Evolutionary conservation across 768 basidiomycete species (phyloP), one percentile per base, ranked within the genome.

Genomic region (Rhizopogon vulgaris): DNA sequence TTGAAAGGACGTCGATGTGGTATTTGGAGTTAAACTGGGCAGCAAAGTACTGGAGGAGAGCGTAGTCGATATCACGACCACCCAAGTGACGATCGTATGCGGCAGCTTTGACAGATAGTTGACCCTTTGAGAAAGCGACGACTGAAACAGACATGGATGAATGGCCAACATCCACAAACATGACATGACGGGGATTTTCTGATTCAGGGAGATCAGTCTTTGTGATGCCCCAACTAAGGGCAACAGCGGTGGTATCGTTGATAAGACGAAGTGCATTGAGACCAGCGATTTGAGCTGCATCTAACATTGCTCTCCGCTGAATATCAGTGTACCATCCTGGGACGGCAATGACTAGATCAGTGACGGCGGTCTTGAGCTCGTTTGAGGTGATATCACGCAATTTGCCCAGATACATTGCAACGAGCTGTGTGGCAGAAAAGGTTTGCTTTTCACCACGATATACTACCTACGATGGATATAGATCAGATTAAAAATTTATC

Each of bases 151-250:
- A 87, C 72, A 94, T 78, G 72, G 83, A 82, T 6, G 92, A 90
- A 77, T 98, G 96, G 46, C 96, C 96, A 53, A 94, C 82, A 62
- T 99, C 96, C 62, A 98, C 83, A 63, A 99, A 97, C 57, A 87
- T 88, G 69, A 99, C 85, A 68, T 96, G 80, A 32, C 86, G 80
- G 0, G 94, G 87, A 58, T 73, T 76, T 56, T 94, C 93, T 32
- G 83, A 67, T 12, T 87, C 84, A 18, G 96, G 96, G 40, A 99
- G 84, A 69, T 99, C 96, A 25, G 88, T 83, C 73, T 99, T 99
- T 58, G 95, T 99, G 78, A 98, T 98, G 59, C 96, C 96, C 73
- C 95, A 99, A 48, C 91, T 93, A 67, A 99, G 87, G 38, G 96
- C 96, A 52, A 87, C 80, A 49, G 95, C 96, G 56, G 95, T 98